phyloP scores from a whole-genome alignment of 2,329 filamentous ascomycete species.

The Pyricularia pennisetigena region DNA sequence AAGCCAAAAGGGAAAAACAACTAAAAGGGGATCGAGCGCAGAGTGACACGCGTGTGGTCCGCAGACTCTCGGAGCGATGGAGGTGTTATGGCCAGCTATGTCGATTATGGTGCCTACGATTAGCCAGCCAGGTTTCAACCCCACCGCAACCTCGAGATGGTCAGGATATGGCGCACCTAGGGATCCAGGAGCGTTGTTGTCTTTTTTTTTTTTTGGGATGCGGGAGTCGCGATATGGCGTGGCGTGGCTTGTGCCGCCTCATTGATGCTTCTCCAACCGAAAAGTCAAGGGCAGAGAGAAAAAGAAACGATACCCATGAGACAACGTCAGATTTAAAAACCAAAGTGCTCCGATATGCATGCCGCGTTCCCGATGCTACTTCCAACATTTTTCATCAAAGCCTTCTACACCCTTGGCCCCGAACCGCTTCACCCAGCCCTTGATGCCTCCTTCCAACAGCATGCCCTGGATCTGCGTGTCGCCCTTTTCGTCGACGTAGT shows the following conservation, averaged over 20 bases:
- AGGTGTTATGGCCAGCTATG: background rate
- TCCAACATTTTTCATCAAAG: constrained; percentile 34
- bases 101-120: background rate
- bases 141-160: background rate
- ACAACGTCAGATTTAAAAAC: background rate
- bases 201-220: too few relatives aligned
- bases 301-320: background rate
- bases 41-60: background rate
- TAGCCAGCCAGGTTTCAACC: background rate
- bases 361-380: background rate
- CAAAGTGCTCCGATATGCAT: background rate
- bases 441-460: constrained; percentile 41
- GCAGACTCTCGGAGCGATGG: background rate
- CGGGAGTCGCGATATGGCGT: background rate
- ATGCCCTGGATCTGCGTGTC: constrained; percentile 32
- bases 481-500: constrained; percentile 38
- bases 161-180: background rate
- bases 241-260: background rate
- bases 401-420: constrained; percentile 36
- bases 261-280: background rate
- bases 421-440: constrained; percentile 42
- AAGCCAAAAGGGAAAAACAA: background rate
- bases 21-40: background rate
- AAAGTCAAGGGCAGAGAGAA: background rate
- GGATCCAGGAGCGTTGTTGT: background rate